Percentiles rank a stretch among this genome's conserved stretches.
These are phyloP conservation scores for Mortierella sp. DNA, from an alignment of 371 early-diverging fungal species.

Conservation along the genomic window DNA sequence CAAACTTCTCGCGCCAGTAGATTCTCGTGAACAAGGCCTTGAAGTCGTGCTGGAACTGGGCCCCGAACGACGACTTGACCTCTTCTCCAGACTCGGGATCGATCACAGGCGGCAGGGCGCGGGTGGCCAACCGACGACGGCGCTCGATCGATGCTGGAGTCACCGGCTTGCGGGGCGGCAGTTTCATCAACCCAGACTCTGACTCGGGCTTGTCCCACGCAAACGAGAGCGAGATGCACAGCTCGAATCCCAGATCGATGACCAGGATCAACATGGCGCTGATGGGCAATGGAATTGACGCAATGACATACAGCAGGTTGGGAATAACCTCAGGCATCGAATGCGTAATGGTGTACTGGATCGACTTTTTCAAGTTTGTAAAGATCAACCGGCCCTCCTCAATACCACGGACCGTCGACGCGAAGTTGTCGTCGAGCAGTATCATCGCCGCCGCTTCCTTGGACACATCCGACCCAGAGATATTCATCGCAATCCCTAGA, in stretches of 20 bases:
- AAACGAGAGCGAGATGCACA: constrained; percentile 87
- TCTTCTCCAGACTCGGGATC: constrained; percentile 68
- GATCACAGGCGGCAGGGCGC: constrained; percentile 61
- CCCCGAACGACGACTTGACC: constrained; percentile 51
- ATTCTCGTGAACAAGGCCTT: constrained; percentile 63
- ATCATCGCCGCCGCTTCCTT: constrained; percentile 99
- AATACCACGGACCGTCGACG: constrained; percentile 89
- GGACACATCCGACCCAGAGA: constrained; percentile 94
- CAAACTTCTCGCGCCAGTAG: constrained; percentile 77
- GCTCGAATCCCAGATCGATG: constrained; percentile 95
- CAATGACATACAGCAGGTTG: constrained; percentile 85
- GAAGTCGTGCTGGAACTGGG: constrained; percentile 52
- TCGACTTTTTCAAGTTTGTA: constrained; percentile 94
- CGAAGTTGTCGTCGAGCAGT: constrained; percentile 95
- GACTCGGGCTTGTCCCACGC: constrained; percentile 96
- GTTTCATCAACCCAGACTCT: constrained; percentile 83
- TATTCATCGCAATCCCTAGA: constrained; percentile 97
- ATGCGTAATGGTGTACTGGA: constrained; percentile 93
- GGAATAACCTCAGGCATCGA: constrained; percentile 88
- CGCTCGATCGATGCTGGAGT: constrained; percentile 78
- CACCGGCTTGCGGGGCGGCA: constrained; percentile 93
- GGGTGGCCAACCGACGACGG: constrained; percentile 67
- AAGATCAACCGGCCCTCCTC: constrained; percentile 97
- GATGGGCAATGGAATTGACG: constrained; percentile 91
- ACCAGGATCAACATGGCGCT: constrained; percentile 88